These are phyloP conservation scores for Leishmania arabica DNA, from an alignment of 208 protist species.

Conservation along the genomic window DNA sequence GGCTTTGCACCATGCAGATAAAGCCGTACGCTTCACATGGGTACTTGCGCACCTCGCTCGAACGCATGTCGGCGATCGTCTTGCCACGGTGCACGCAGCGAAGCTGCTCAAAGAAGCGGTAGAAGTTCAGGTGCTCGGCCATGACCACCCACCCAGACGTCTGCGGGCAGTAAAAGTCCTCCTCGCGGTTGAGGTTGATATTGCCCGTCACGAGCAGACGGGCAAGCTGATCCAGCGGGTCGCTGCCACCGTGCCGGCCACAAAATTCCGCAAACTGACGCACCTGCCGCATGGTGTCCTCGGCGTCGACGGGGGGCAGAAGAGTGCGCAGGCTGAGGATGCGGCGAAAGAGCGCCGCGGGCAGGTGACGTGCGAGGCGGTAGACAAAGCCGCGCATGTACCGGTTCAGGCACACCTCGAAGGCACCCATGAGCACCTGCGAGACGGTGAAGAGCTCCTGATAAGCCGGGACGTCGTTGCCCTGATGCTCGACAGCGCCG, in stretches of 20 bases:
- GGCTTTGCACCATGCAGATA: slow-evolving; percentile 99
- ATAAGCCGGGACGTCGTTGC: slow-evolving; percentile 94
- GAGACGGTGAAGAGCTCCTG: slow-evolving; percentile 98
- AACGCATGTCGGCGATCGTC: slow-evolving; percentile 98
- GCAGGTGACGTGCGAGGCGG: slow-evolving; percentile 58
- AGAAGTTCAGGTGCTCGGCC: slow-evolving; percentile 99
- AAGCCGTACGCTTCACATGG: slow-evolving; percentile 99
- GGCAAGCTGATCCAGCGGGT: slow-evolving; percentile 60
- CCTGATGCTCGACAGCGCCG: slow-evolving; percentile 91
- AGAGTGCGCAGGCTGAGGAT: slow-evolving; percentile 39
- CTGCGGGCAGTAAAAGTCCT: slow-evolving; percentile 92
- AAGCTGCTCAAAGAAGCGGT: slow-evolving; percentile 99
- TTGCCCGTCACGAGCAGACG: slow-evolving; percentile 86
- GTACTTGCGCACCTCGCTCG: slow-evolving; percentile 98
- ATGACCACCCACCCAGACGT: slow-evolving; percentile 96
- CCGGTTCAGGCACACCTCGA: slow-evolving; percentile 89
- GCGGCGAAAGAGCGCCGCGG: slow-evolving; percentile 53
- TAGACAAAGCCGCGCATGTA: slow-evolving; percentile 54
- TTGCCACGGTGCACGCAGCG: slow-evolving; percentile 98
- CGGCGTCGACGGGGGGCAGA: slow-evolving; percentile 15
- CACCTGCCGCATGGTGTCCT: slow-evolving; percentile 54
- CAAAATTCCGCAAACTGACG: slow-evolving; percentile 59
- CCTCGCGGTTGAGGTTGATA: slow-evolving; percentile 82
- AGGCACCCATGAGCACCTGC: slow-evolving; percentile 89
- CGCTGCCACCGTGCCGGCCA: slow-evolving; percentile 34